Base-by-base conservation (phyloP, 768 basidiomycete genomes). In the Lyophyllum atratum region DNA sequence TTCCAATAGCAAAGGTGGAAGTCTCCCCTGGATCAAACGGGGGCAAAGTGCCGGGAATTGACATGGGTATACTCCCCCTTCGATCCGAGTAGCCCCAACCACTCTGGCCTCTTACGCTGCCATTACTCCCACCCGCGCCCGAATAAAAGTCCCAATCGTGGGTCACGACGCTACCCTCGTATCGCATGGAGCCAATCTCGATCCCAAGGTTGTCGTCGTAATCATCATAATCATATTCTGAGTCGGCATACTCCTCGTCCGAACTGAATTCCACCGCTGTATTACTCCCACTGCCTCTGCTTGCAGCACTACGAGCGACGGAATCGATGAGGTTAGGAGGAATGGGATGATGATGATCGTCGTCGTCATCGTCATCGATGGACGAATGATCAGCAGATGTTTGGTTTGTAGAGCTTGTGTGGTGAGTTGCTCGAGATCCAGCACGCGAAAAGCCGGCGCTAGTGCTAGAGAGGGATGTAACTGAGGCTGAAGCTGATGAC, bases 31-130 rank as follows among this genome's bases (percentile, higher is more conserved):
- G 19, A 17, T 60, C 51, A 24, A 50, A 39, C 17, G 52, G 53
- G 4, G 64, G 40, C 12, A 68, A 61, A 3, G 68, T 65, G 17
- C 75, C 78, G 17, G 85, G 81, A 12, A 87, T 86, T 40, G 78
- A 76, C 72, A 86, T 81, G n/a, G 87, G 85, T 15, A 82, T 64
- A 62, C 86, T 88, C 12, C 83, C 83, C 56, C 82, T 76, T 54
- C 85, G 76, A 39, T 61, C 65, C 10, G 53, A 54, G 43, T 56
- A 37, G 24, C 47, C 50, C 28, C 47, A 56, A 15, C 55, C 56
- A 49, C 44, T 43, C 21, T 52, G 39, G 26, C 68, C 65, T 54
- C 66, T 26, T 19, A 63, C 49, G 53, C 70, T 62, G 40, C 70
- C 66, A 60, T 64, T 62, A 49, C 66, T 28, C 44, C 64, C 64